Conservation (phyloP, 169 alveolate species). For the Plasmodium vivax region DNA sequence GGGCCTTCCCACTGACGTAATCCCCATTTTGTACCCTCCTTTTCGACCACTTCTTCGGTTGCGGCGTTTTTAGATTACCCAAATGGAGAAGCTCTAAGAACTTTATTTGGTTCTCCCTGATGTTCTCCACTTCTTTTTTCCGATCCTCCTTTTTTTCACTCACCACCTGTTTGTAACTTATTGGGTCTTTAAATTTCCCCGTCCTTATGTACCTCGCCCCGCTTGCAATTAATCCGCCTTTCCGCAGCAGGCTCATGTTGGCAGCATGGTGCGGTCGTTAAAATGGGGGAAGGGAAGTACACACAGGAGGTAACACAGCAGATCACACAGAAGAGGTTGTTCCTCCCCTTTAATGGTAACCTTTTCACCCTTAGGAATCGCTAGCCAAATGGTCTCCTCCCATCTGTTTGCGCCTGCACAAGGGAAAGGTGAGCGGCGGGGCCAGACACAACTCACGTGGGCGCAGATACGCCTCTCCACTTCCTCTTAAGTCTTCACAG, state of each 20-base stretch:
- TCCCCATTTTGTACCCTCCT: background rate
- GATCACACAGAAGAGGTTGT: background rate
- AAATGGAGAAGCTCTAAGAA: slow-evolving; percentile 4
- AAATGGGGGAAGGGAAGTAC: background rate
- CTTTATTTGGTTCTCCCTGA: background rate
- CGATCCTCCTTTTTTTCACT: background rate
- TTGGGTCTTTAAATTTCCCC: slow-evolving; percentile 37
- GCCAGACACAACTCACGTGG: background rate
- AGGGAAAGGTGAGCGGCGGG: background rate
- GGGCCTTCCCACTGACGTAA: background rate
- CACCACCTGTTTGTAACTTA: background rate
- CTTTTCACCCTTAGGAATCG: background rate
- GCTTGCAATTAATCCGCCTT: background rate
- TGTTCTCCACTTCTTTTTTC: background rate
- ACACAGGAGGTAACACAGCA: background rate
- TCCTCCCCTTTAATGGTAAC: background rate
- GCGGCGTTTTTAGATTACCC: slow-evolving; percentile 8
- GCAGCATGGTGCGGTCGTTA: background rate
- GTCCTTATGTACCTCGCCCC: slow-evolving; percentile 25
- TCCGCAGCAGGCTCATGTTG: background rate
- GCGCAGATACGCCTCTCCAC: background rate
- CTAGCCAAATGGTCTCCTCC: background rate
- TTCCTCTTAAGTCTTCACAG: background rate
- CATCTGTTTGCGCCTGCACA: background rate
- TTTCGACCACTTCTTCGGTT: slow-evolving; percentile 32